Evolutionary conservation across 139 green algal species (phyloP).

Genomic region (Asterochloris sp.): DNA sequence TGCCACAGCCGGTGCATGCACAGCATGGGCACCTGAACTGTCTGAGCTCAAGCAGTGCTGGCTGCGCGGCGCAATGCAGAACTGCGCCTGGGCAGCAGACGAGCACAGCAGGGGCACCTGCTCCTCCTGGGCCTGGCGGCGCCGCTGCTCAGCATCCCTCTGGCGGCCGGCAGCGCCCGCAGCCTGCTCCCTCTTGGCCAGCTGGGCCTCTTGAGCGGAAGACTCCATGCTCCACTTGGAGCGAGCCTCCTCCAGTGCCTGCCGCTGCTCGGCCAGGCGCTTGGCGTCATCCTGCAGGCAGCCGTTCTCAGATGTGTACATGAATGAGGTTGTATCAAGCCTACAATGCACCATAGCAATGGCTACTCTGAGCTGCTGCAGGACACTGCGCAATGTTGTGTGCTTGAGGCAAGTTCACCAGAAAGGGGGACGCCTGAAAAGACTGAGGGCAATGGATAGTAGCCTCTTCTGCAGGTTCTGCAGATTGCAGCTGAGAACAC

Average conservation of each 20-base stretch:
- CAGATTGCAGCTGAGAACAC: no score
- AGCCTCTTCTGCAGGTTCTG: no score
- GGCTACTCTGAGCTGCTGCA: not conserved
- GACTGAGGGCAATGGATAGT: no score
- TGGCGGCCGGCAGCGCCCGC: not conserved
- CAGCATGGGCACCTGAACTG: no score
- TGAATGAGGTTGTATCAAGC: not conserved
- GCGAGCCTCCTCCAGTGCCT: slow-evolving; percentile 17
- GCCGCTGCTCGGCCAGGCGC: slow-evolving; percentile 20
- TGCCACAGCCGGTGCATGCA: no score
- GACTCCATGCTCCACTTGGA: slow-evolving; percentile 2
- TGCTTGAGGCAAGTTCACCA: no score
- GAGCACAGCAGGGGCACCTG: slow-evolving; percentile 1
- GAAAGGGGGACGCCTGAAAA: no score
- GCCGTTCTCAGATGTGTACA: not conserved
- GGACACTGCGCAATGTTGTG: not conserved
- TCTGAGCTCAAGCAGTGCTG: no score
- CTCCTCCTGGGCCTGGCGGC: slow-evolving; percentile 24
- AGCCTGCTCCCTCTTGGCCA: slow-evolving; percentile 24
- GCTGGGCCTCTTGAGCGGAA: slow-evolving; percentile 7
- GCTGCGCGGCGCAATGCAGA: not conserved
- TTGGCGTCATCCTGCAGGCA: slow-evolving; percentile 18
- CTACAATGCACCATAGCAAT: not conserved
- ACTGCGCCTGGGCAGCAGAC: not conserved
- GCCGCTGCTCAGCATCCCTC: slow-evolving; percentile 20